These are phyloP conservation scores for Physocladia obscura DNA, from an alignment of 192 early-diverging fungal genomes.

Conservation along the genomic window DNA sequence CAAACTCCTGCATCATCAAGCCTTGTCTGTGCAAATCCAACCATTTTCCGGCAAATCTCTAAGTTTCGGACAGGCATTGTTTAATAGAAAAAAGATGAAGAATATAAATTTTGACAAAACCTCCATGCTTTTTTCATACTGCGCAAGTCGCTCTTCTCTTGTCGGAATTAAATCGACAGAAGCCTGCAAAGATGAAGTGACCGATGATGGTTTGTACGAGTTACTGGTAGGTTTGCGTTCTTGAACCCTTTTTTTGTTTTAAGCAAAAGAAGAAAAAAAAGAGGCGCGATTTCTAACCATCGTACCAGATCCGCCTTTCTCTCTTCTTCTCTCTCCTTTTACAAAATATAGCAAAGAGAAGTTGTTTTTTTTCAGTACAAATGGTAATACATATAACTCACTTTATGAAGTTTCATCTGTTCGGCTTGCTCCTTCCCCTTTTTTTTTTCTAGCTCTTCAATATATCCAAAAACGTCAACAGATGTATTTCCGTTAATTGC, in stretches of 20 bases:
- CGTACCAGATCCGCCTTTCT: neutral
- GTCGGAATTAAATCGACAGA: neutral
- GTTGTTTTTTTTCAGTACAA: neutral
- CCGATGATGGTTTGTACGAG: neutral
- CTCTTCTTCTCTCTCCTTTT: neutral
- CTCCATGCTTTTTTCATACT: neutral
- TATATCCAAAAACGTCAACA: slow-evolving; percentile 3
- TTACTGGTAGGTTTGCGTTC: neutral
- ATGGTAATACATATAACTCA: neutral
- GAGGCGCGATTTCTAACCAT: neutral
- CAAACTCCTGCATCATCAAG: slow-evolving; percentile 4
- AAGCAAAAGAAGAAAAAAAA: neutral
- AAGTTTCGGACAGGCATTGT: neutral
- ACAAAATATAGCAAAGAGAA: neutral
- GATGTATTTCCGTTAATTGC: neutral
- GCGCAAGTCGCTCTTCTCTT: neutral
- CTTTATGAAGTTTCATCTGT: neutral
- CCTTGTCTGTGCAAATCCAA: slow-evolving; percentile 19
- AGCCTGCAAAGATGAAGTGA: neutral
- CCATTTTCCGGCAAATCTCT: slow-evolving; percentile 1
- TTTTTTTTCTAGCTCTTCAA: neutral
- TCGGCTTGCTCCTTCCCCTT: neutral
- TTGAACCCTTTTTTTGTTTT: neutral
- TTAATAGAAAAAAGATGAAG: neutral
- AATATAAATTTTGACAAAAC: neutral